phyloP scores from a whole-genome alignment of 2,329 filamentous ascomycete species.

The Botrytis hyacinthi region DNA sequence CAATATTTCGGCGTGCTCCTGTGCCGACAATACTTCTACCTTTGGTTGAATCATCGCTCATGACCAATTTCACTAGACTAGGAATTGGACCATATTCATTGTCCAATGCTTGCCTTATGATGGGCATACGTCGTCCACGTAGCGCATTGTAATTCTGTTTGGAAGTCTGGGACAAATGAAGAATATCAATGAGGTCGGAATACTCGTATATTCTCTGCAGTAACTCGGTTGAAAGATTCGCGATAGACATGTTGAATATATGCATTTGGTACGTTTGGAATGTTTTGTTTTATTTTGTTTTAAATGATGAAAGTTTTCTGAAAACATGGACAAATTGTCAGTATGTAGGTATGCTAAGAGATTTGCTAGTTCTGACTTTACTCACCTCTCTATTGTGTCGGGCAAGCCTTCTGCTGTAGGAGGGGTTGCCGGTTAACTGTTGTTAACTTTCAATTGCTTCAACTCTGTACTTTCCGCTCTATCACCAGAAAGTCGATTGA shows the following conservation, averaged over 20 bases:
- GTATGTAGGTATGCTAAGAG: constrained; percentile 6
- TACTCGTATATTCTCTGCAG: constrained; percentile 37
- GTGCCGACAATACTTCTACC: constrained; percentile 34
- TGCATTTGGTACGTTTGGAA: neutral
- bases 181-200: constrained; percentile 33
- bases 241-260: constrained; percentile 33
- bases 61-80: constrained; percentile 33
- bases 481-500: constrained; percentile 22
- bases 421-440: neutral
- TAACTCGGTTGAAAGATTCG: constrained; percentile 36
- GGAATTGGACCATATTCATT: constrained; percentile 36
- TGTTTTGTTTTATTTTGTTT: neutral
- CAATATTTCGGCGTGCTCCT: constrained; percentile 32
- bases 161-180: constrained; percentile 35
- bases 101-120: constrained; percentile 31
- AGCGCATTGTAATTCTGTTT: constrained; percentile 33
- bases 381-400: neutral
- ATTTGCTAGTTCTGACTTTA: neutral
- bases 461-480: neutral
- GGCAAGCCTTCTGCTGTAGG: neutral
- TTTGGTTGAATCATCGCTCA: constrained; percentile 33
- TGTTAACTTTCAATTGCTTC: neutral
- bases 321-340: constrained; percentile 21
- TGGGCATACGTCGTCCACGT: constrained; percentile 32
- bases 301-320: constrained; percentile 2